These are phyloP conservation scores for Pseudocercospora macadamiae DNA, from an alignment of 2,329 filamentous ascomycete genomes.

Conservation along the genomic window DNA sequence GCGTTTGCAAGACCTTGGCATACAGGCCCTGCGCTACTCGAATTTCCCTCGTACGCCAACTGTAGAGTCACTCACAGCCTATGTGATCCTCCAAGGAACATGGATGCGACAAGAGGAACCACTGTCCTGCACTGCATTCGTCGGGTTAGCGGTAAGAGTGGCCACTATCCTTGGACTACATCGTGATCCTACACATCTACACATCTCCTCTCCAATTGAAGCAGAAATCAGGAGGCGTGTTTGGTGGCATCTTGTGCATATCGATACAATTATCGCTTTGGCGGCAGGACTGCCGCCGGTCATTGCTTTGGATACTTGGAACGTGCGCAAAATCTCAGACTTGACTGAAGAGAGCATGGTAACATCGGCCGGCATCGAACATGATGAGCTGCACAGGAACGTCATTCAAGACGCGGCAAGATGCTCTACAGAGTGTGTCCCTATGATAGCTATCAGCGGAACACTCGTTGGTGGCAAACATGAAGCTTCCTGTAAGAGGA, in stretches of 20 bases:
- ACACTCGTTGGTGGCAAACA: neutral
- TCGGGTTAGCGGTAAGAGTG: neutral
- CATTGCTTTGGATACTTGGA: neutral
- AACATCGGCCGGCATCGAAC: neutral
- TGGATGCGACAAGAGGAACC: neutral
- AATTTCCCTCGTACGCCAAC: neutral
- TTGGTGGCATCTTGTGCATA: neutral
- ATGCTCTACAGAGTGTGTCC: neutral
- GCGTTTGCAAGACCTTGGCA: neutral
- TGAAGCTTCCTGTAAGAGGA: neutral
- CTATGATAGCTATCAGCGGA: neutral
- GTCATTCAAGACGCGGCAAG: neutral
- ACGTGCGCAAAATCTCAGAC: neutral
- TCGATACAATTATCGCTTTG: neutral
- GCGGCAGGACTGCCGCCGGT: neutral
- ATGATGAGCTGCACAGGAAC: neutral
- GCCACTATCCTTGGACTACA: neutral
- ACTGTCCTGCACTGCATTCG: neutral
- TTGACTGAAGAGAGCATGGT: neutral
- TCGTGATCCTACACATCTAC: neutral
- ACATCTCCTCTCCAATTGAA: neutral
- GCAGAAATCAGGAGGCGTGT: neutral
- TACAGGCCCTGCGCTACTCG: neutral
- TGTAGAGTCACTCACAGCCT: neutral
- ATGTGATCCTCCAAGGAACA: neutral